Conservation (phyloP, 2,329 filamentous ascomycete species). For the Nannizziopsis arthrosporioides region DNA sequence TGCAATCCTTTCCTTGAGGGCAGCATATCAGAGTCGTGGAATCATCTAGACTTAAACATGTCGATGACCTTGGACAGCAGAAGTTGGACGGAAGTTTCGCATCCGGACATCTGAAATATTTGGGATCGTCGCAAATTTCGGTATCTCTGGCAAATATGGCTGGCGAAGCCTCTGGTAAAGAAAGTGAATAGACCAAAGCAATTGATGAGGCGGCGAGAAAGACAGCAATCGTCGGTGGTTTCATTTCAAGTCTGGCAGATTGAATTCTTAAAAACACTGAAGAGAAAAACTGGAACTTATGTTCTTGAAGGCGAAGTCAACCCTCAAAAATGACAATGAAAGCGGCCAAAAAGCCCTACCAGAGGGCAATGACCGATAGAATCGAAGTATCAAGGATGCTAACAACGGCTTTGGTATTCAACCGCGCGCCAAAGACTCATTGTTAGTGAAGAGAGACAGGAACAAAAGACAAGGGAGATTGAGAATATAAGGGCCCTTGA, state of each 20-base stretch:
- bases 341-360: neutral
- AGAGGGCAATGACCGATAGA: neutral
- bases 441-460: neutral
- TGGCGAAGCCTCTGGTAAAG: neutral
- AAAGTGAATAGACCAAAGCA: neutral
- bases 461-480: neutral
- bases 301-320: neutral
- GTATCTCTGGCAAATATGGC: slow-evolving; percentile 16
- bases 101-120: slow-evolving; percentile 27
- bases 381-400: neutral
- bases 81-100: slow-evolving; percentile 32
- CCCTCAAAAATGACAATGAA: neutral
- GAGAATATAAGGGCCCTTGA: neutral
- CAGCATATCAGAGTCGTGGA: slow-evolving; percentile 37
- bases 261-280: neutral
- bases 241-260: neutral
- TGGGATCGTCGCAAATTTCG: slow-evolving; percentile 23
- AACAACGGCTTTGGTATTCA: slow-evolving; percentile 1
- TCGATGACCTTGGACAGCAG: slow-evolving; percentile 32
- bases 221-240: neutral
- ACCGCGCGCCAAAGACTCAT: neutral
- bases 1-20: slow-evolving; percentile 32
- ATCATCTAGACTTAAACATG: slow-evolving; percentile 34
- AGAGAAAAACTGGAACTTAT: neutral
- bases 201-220: slow-evolving; percentile 3